Evolutionary conservation across 1,284 basidiomycete genomes (phyloP), one percentile per base, ranked within the genome.

Genomic region (Violaceomyces palustris): DNA sequence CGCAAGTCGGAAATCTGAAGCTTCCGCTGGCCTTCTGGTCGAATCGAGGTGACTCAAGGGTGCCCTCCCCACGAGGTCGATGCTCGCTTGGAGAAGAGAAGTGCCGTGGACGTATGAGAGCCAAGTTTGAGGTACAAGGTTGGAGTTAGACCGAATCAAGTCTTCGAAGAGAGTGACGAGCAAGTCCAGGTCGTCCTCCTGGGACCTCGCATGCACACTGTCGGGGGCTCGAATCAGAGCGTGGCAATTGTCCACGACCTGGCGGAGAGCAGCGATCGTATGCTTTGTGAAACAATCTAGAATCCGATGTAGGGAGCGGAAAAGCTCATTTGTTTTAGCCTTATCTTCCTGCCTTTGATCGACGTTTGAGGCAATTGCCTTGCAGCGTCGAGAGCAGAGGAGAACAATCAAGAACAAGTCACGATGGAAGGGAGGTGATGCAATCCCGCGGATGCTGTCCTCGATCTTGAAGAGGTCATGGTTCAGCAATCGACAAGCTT

Each of bases 161-260:
- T 87, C 84, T 60, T 87, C 82, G 57, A 91, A 87, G n/a, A 86
- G 82, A 12, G 85, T 81, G 4, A 87, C 82, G 7, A 89, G 77
- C 6, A 90, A 77, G 55, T 87, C 82, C 77, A 91, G 81, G 58
- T 91, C 88, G 19, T 80, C 78, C 67, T 88, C 86, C 39, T 86
- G 30, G 12, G 42, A 32, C 15, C 40, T 40, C 28, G 47, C 82
- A n/a, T n/a, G n/a, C n/a, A n/a, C n/a, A n/a, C n/a, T n/a, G n/a
- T n/a, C n/a, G n/a, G n/a, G n/a, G n/a, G n/a, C n/a, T n/a, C n/a
- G n/a, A n/a, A n/a, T n/a, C n/a, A n/a, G n/a, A n/a, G n/a, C n/a
- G n/a, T n/a, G n/a, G 15, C 79, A 60, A 62, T 85, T 82, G 14
- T 78, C 64, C 14, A 79, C 76, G 6, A 77, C 78, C 19, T 80